Evolutionary conservation across 139 green algal genomes (phyloP).

Genomic region (Micractinium sp.): DNA sequence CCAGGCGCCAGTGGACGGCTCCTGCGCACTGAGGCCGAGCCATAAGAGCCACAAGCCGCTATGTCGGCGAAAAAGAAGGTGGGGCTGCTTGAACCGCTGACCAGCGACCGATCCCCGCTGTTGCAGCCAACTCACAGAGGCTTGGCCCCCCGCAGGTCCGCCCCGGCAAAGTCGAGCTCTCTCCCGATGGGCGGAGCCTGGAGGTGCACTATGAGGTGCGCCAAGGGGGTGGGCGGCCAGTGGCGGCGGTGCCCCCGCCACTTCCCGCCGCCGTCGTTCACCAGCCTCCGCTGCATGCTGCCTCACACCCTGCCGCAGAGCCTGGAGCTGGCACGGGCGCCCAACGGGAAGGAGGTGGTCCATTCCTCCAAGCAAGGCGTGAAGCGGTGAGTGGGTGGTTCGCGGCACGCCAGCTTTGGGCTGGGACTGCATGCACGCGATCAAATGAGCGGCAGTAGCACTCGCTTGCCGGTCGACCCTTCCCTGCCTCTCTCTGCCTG

Average conservation of each 20-base stretch:
- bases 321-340: neutral
- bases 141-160: neutral
- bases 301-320: neutral
- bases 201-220: conserved; percentile 32
- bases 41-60: neutral
- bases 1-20: neutral
- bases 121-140: no score
- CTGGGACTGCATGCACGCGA: neutral
- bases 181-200: neutral
- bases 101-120: neutral
- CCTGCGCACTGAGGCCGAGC: neutral
- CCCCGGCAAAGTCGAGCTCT: conserved; percentile 12
- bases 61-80: conserved; percentile 22
- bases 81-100: neutral
- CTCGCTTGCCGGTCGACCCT: no score
- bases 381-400: conserved; percentile 24
- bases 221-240: no score
- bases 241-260: neutral
- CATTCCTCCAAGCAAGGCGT: conserved; percentile 25
- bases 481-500: neutral
- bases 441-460: neutral
- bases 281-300: neutral
- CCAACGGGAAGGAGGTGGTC: neutral
- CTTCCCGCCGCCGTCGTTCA: neutral
- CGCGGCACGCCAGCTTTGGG: accelerated